Base-by-base conservation (phyloP, 2,329 filamentous ascomycete species). In the Cytospora piceicola region DNA sequence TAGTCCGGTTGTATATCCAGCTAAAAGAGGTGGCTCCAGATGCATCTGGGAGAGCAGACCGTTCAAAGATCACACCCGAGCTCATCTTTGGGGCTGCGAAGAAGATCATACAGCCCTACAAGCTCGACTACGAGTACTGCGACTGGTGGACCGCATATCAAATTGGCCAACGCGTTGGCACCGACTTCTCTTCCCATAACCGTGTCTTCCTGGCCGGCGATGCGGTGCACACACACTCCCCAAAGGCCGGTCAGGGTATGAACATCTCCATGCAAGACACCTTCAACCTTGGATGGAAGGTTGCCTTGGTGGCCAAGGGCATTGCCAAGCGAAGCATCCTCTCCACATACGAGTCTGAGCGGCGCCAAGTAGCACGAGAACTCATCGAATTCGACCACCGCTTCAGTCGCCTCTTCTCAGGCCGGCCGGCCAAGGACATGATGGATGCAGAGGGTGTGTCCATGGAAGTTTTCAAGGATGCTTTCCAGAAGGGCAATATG, bases 191-290 rank as follows among this genome's bases (percentile, higher is more conserved):
- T 51, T 79, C 80, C 8, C 75, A 79, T 15, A 81, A 84, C 29
- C 82, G 88, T 4, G 81, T 93, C 12, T 93, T 93, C 73, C 79
- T 92, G 5, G 87, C 88, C 0, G 90, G 90, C 2, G 90, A 91
- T 74, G 89, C 87, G 1, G 84, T 85, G 1, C 81, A 83, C 70
- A 85, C 82, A 0, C 81, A 83, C 68, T 73, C 72, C 7, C 88
- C 87, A 24, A 90, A 90, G 71, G 88, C 86, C 0, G 88, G 88
- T 2, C 88, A 90, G 72, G 89, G 89, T 15, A 91, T 91, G 88
- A 92, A 92, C 70, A 85, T 90, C 2, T 85, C 81, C 34, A 89
- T 92, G 85, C 88, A 90, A 70, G 89, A 92, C 73, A 75, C 74
- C 3, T 85, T 80, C 72, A 87, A 86, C 61, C 79, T 87, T 0